Base-by-base conservation (phyloP, 768 basidiomycete genomes). In the Cystobasidium onofrii region DNA sequence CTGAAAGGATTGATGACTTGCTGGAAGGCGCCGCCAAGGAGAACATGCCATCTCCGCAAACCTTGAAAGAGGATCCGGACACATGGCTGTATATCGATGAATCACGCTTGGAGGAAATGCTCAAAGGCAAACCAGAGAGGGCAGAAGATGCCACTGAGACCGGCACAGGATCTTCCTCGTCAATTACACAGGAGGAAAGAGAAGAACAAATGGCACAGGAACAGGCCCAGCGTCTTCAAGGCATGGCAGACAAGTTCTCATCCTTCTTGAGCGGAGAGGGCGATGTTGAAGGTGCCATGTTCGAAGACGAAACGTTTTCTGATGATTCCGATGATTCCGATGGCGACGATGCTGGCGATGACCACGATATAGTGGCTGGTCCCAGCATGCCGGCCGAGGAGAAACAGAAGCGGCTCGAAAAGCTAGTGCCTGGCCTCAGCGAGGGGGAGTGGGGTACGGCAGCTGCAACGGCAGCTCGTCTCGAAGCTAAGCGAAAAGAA, bases 231-330 rank as follows among this genome's bases (percentile, higher is more conserved):
- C 86, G 86, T 74, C 82, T 98, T 34, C 87, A 87, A 77, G 85
- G 86, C 74, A 84, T 99, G 65, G 94, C 96, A 13, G 82, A 85
- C 74, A 90, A 91, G 79, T 91, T 99, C 0, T 89, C 90, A 77
- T 83, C 84, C n/a, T 99, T 99, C 79, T 88, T 99, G 1, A 88
- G 92, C 77, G 92, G 90, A 1, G 82, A 94, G 79, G 96, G 96
- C 1, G 89, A 90, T 74, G 74, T 96, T 10, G 89, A 91, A 75
- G 96, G 96, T 1, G 96, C 92, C 0, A 82, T 84, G 75, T 95
- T 99, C 78, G 87, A 88, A 67, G 95, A 97, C 94, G 98, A 82
- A 77, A 90, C 91, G 54, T 82, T 86, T 29, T 90, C 90, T 1
- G 90, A 91, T 66, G 88, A 88, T n/a, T n/a, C n/a, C 50, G 85